Evolutionary conservation across 129 eudicot genomes (phyloP).

Genomic region (Centaurea solstitialis): DNA sequence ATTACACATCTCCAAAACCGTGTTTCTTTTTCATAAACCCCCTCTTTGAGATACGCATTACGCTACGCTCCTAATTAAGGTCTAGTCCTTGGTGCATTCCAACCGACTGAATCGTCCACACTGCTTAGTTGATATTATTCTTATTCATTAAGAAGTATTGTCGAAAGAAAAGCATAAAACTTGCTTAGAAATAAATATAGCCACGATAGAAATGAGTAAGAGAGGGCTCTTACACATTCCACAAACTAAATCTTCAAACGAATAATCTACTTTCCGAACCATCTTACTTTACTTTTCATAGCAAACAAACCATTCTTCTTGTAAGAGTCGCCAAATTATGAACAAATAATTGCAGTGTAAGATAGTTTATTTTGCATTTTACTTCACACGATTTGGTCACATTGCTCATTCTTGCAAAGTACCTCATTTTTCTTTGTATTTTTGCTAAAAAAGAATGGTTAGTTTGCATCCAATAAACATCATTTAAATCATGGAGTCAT

Average conservation of each 20-base stretch:
- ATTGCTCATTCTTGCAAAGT: background rate
- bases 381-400: background rate
- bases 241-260: background rate
- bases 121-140: background rate
- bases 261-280: background rate
- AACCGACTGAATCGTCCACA: background rate
- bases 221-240: background rate
- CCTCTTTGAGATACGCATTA: background rate
- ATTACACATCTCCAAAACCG: background rate
- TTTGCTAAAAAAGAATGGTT: background rate
- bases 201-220: background rate
- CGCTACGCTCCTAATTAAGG: background rate
- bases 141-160: background rate
- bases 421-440: background rate
- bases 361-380: background rate
- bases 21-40: background rate
- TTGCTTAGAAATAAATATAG: background rate
- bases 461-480: background rate
- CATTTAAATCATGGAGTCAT: background rate
- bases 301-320: background rate
- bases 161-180: background rate
- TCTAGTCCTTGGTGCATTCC: background rate
- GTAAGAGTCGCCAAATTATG: background rate
- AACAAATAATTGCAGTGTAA: background rate
- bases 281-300: background rate